Percentiles rank a stretch among this genome's conserved stretches.
Evolutionary conservation across 352 stramenopile species (phyloP).

Genomic region (Globisporangium carolinianum): DNA sequence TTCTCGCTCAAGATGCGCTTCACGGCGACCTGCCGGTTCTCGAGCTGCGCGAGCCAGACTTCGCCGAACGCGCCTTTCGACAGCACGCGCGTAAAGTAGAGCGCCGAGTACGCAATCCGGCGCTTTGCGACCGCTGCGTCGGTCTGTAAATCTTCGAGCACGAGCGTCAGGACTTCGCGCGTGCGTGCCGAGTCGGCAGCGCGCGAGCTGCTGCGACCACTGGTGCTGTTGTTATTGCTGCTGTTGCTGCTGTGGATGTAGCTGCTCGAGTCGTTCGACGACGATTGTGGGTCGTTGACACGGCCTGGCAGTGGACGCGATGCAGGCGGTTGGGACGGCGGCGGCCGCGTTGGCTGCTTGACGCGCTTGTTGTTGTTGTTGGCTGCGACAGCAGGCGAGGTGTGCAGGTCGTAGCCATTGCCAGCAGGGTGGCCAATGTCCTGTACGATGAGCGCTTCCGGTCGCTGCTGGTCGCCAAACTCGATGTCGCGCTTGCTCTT

Average conservation of each 20-base stretch:
- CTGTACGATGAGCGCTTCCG: neutral
- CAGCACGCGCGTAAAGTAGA: conserved; percentile 81
- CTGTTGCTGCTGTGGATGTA: conserved; percentile 11
- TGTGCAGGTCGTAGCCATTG: conserved; percentile 14
- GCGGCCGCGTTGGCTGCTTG: neutral
- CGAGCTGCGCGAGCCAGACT: conserved; percentile 77
- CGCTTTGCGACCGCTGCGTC: conserved; percentile 41
- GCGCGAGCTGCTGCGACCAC: conserved; percentile 5
- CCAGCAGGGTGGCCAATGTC: conserved; percentile 1
- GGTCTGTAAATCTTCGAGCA: conserved; percentile 66
- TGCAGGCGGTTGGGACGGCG: neutral
- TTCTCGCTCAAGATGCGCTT: conserved; percentile 81
- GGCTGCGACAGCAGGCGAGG: conserved; percentile 9
- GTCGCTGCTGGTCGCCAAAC: neutral
- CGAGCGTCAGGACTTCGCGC: conserved; percentile 36
- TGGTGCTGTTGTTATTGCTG: conserved; percentile 7
- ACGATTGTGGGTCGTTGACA: neutral
- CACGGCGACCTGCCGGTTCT: conserved; percentile 72
- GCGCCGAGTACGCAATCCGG: conserved; percentile 60
- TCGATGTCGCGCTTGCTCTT: conserved; percentile 13
- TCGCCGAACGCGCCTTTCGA: conserved; percentile 84
- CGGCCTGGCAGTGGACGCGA: neutral
- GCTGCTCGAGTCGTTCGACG: conserved; percentile 5
- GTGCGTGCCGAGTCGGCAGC: conserved; percentile 27
- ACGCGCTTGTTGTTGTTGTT: neutral